Evolutionary conservation across 208 protist genomes (phyloP).

Genomic region (Leptomonas seymouri): DNA sequence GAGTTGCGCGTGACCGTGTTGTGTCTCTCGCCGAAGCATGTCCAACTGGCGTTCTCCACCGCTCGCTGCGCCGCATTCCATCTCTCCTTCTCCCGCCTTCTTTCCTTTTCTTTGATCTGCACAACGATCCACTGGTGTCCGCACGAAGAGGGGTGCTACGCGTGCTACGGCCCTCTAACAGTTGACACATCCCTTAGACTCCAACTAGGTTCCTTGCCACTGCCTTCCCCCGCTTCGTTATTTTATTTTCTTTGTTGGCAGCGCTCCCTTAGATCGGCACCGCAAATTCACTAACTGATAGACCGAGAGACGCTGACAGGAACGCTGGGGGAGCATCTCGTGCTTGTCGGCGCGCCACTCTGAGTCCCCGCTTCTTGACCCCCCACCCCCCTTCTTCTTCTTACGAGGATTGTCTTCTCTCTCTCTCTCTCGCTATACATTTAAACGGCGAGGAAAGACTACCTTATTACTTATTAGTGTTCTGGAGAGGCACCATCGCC

Average conservation of each 20-base stretch:
- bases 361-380: too few relatives aligned
- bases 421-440: neutral
- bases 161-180: neutral
- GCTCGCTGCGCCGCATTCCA: too few relatives aligned
- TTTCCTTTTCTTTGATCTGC: neutral
- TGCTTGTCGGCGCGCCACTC: too few relatives aligned
- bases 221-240: too few relatives aligned
- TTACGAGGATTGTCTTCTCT: constrained; percentile 19
- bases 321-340: too few relatives aligned
- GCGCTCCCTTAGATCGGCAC: neutral
- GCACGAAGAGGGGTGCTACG: neutral
- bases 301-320: neutral
- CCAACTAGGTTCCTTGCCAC: neutral
- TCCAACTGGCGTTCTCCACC: too few relatives aligned
- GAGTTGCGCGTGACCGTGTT: too few relatives aligned
- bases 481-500: too few relatives aligned
- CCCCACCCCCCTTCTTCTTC: neutral
- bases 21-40: too few relatives aligned
- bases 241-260: neutral
- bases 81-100: neutral
- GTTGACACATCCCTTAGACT: constrained; percentile 1
- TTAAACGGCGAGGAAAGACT: too few relatives aligned
- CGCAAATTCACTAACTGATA: neutral
- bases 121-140: neutral
- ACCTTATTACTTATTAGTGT: too few relatives aligned